Evolutionary conservation across 805 yeast species (phyloP).

Genomic region (Hanseniaspora vineae): DNA sequence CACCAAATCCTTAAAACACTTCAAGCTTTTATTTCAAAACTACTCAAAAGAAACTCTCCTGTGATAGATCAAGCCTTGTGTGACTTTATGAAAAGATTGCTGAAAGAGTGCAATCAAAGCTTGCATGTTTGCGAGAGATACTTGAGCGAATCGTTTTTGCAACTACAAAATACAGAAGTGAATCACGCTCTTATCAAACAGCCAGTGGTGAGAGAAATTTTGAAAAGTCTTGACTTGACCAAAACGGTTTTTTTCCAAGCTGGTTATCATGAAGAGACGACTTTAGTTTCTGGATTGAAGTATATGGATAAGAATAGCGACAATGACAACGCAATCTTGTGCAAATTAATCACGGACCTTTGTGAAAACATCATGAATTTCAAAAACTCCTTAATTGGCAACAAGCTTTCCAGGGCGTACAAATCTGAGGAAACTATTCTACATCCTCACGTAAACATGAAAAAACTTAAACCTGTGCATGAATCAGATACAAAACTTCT

Average conservation of each 20-base stretch:
- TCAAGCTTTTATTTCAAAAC: conserved; percentile 19
- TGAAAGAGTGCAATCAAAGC: conserved; percentile 9
- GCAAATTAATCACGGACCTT: neutral
- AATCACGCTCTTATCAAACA: conserved; percentile 5
- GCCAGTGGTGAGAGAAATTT: conserved; percentile 14
- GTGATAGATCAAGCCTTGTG: conserved; percentile 10
- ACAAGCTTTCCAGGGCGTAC: neutral
- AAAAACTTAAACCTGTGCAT: neutral
- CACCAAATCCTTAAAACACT: conserved; percentile 37
- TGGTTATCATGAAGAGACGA: neutral
- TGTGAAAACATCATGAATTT: neutral
- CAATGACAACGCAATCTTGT: neutral
- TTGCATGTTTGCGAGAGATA: conserved; percentile 11
- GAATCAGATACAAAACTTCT: neutral
- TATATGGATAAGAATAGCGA: neutral
- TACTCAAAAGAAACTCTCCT: conserved; percentile 15
- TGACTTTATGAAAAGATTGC: conserved; percentile 7
- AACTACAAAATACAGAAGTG: neutral
- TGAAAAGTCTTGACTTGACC: conserved; percentile 9
- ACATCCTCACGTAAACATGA: neutral
- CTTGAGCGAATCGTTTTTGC: conserved; percentile 9
- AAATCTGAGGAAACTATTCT: neutral
- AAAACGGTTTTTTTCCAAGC: conserved; percentile 1
- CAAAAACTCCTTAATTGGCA: neutral
- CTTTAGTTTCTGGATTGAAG: neutral